phyloP scores from a whole-genome alignment of 495 filamentous ascomycete species.

The Aspergillus coremiiformis region DNA sequence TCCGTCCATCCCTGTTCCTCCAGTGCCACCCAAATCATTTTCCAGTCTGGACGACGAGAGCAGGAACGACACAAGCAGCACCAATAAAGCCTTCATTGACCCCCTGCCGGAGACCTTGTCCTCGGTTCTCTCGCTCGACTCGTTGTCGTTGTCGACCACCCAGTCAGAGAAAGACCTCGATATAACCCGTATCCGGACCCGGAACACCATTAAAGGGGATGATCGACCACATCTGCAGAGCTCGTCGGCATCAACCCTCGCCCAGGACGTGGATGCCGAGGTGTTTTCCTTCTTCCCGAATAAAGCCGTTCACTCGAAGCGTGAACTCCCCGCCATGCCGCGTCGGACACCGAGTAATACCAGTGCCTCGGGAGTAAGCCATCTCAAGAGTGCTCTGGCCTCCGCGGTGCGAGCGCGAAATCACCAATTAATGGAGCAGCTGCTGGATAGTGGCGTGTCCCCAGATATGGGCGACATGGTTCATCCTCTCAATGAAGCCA shows the following conservation, averaged over 20 bases:
- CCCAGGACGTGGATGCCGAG: neutral
- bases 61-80: neutral
- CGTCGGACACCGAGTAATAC: conserved; percentile 7
- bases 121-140: conserved; percentile 15
- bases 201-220: neutral
- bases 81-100: neutral
- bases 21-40: conserved; percentile 13
- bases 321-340: neutral
- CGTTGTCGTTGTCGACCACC: conserved; percentile 5
- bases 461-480: conserved; percentile 31
- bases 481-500: conserved; percentile 36
- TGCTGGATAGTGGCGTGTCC: conserved; percentile 44
- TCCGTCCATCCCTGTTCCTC: conserved; percentile 4
- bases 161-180: neutral
- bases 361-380: neutral
- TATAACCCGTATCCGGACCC: neutral
- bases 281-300: neutral
- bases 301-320: neutral
- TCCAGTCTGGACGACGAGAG: neutral
- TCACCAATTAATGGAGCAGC: conserved; percentile 41
- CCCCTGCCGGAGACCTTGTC: conserved; percentile 12
- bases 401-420: conserved; percentile 37
- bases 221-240: neutral
- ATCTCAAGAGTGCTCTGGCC: conserved; percentile 1
- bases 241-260: conserved; percentile 2